Evolutionary conservation across 495 filamentous ascomycete species (phyloP), one percentile per base, ranked within the genome.

Genomic region (Trichocladium antarcticum): DNA sequence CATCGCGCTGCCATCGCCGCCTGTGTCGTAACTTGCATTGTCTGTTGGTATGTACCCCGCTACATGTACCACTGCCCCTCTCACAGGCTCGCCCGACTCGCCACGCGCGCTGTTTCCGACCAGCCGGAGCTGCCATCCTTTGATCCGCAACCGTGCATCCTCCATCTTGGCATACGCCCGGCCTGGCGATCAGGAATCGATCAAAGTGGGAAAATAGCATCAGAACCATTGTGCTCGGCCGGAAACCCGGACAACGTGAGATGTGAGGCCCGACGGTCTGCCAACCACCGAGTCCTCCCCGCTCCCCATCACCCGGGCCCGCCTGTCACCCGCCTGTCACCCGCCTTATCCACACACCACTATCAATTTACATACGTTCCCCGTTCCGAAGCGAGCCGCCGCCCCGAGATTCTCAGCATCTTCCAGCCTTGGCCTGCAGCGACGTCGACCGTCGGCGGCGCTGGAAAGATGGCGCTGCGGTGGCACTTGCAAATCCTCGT

Each of bases 381-480:
- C n/a, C n/a, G n/a, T 39, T 24, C 38, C 42, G 37, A 21, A 8
- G 3, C 24, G 24, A 27, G 8, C 24, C 24, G 24, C 24, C n/a
- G 24, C 8, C 8, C 24, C 4, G 24, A 8, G 24, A 4, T 27
- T 3, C 42, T 56, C 53, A 49, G 47, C 49, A 53, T 49, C 54
- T 41, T 19, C 45, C 21, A 21, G 31, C 42, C 49, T 47, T 50
- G 50, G 56, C 51, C 52, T 41, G 63, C 57, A 62, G 63, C 68
- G 65, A 66, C 60, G 63, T 70, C 63, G 59, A 70, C 61, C 64
- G 64, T 67, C 53, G 58, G 62, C 54, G 49, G 55, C 54, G 51
- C 59, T 55, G 58, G 50, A 57, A 51, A 56, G 41, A 66, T 67
- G 62, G 60, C 63, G 42, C 64, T 53, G 21, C 43, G 59, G 24